These are phyloP conservation scores for Pseudozyma flocculosa DNA, from an alignment of 1,284 basidiomycete species.

Conservation along the genomic window DNA sequence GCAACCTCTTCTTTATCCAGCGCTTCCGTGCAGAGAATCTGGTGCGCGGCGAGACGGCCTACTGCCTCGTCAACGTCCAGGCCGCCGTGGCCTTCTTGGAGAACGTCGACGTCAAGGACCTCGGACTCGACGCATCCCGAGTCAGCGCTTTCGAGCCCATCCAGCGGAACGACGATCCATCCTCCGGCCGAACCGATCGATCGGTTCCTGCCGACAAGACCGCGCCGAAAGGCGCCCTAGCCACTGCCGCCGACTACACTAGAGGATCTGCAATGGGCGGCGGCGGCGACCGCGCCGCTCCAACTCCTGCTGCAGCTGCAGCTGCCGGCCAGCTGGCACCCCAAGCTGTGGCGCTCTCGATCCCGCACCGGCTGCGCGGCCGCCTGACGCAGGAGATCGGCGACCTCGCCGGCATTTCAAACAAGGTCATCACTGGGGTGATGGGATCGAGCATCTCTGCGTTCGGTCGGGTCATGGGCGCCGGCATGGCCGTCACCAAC, in stretches of 20 bases:
- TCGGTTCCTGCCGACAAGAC: no score
- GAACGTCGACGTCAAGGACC: conserved; percentile 78
- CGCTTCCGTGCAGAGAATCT: conserved; percentile 74
- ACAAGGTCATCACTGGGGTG: conserved; percentile 63
- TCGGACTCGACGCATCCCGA: conserved; percentile 68
- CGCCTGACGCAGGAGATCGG: conserved; percentile 79
- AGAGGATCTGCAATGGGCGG: no score
- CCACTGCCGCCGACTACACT: no score
- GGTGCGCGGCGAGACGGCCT: conserved; percentile 78
- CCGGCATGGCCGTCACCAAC: not conserved
- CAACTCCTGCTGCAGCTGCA: no score
- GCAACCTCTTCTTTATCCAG: conserved; percentile 78
- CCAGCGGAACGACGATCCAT: no score
- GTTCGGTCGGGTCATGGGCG: conserved; percentile 27
- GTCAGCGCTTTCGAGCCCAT: conserved; percentile 1
- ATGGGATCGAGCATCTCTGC: conserved; percentile 72
- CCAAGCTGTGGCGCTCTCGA: conserved; percentile 45
- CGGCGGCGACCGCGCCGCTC: no score
- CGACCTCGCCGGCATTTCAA: conserved; percentile 65
- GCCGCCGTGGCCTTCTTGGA: conserved; percentile 91
- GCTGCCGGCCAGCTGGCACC: not conserved
- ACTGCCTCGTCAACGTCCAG: conserved; percentile 88
- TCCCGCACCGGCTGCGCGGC: conserved; percentile 65
- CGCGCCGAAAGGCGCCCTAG: no score
- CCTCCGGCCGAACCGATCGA: no score